Conservation (phyloP, 768 basidiomycete species). For the Agaricus bisporus region DNA sequence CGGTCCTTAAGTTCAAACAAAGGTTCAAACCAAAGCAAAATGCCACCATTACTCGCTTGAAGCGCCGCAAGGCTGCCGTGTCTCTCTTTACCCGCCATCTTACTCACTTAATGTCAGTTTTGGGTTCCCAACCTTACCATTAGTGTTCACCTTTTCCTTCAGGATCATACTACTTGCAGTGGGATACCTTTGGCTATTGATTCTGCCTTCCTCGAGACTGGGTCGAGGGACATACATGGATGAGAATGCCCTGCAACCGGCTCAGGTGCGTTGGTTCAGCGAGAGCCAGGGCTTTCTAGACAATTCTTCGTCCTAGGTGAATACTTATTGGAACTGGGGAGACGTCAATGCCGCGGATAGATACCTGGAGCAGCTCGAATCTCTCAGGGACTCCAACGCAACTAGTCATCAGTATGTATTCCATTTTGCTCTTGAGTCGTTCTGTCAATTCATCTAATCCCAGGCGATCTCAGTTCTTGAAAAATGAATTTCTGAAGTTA, state of each 20-base stretch:
- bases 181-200: slow-evolving; percentile 82
- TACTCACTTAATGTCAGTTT: slow-evolving; percentile 28
- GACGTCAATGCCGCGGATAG: slow-evolving; percentile 83
- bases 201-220: slow-evolving; percentile 61
- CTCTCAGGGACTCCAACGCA: slow-evolving; percentile 53
- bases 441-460: neutral
- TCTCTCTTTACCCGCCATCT: slow-evolving; percentile 28
- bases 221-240: slow-evolving; percentile 77
- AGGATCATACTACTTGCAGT: slow-evolving; percentile 53
- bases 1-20: slow-evolving; percentile 18
- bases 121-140: neutral
- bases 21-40: slow-evolving; percentile 16
- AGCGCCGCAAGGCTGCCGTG: slow-evolving; percentile 34
- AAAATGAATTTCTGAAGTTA: slow-evolving; percentile 61
- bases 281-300: neutral
- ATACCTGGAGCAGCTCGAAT: slow-evolving; percentile 69
- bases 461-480: slow-evolving; percentile 64
- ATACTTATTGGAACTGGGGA: slow-evolving; percentile 86
- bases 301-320: slow-evolving; percentile 50
- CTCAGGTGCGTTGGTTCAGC: slow-evolving; percentile 51
- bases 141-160: slow-evolving; percentile 4
- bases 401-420: slow-evolving; percentile 64
- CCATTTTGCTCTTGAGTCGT: neutral
- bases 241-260: slow-evolving; percentile 94
- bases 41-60: slow-evolving; percentile 36